Evolutionary conservation across 2,329 filamentous ascomycete genomes (phyloP), one percentile per base, ranked within the genome.

Genomic region (Fusarium sp.): DNA sequence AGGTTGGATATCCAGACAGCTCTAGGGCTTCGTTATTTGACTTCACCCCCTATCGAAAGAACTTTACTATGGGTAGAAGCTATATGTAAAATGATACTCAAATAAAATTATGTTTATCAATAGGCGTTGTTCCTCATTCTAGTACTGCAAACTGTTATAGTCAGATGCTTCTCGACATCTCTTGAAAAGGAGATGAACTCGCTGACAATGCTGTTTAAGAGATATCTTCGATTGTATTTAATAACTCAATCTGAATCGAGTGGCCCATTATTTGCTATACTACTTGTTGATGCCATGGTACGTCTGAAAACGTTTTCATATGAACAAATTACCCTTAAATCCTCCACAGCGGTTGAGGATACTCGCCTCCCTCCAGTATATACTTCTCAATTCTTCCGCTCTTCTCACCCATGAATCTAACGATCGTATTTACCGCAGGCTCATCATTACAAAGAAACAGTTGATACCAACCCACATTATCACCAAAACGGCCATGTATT

Each of bases 311-410:
- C 10, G 23, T 13, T 38, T 42, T n/a, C 21, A 26, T 24, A 18
- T 31, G 5, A 11, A 20, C 31, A 23, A 20, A 24, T 16, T n/a
- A 28, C 38, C 23, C 9, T 42, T 20, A 54, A 18, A 63, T 54
- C 33, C 38, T 49, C 68, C 66, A 71, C 15, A 33, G 20, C 24
- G 55, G 63, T 13, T 16, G 44, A 21, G 69, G 70, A 49, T 66
- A 71, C 41, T 72, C 50, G 13, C 70, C 70, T 23, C 70, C 60
- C 12, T 69, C 41, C 23, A 73, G 15, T 11, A 73, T 54, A 28
- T 54, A 72, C 44, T 41, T 56, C 57, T 71, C 70, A 8, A 72
- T 48, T 20, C 55, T 44, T 8, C 16, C 35, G 6, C 60, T 63
- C 9, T 57, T 50, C 26, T 56, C 63, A 6, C 46, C 46, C 37